Percentiles rank a stretch among this genome's conserved stretches.
phyloP scores from a whole-genome alignment of 371 early-diverging fungal species.

The Parasitella parasitica region DNA sequence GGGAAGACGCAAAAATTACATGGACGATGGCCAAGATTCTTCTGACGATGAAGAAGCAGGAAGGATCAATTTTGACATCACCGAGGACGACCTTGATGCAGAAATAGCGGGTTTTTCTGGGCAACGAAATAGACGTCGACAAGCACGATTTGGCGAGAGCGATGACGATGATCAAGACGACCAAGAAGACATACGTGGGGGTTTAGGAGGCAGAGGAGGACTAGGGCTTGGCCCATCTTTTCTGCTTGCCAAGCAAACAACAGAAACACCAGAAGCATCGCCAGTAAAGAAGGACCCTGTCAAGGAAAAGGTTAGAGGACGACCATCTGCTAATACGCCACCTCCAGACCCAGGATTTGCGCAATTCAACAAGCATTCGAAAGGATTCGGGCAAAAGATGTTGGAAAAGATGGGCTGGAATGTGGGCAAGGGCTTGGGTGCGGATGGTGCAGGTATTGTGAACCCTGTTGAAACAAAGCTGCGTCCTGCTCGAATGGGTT shows the following conservation, averaged over 20 bases:
- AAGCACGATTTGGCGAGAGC: slow-evolving; percentile 11
- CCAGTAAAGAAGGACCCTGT: slow-evolving; percentile 7
- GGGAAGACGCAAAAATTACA: slow-evolving; percentile 42
- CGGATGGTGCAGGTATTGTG: slow-evolving; percentile 79
- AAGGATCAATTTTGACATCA: slow-evolving; percentile 40
- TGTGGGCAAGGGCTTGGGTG: slow-evolving; percentile 74
- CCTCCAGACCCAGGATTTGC: slow-evolving; percentile 72
- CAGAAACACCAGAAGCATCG: neutral
- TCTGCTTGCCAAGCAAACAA: slow-evolving; percentile 10
- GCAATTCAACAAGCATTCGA: slow-evolving; percentile 70
- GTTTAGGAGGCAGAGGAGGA: slow-evolving; percentile 12
- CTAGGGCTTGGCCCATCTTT: slow-evolving; percentile 11
- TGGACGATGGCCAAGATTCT: slow-evolving; percentile 50
- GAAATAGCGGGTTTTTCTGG: slow-evolving; percentile 47
- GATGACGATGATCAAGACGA: slow-evolving; percentile 40
- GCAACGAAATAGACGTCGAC: slow-evolving; percentile 13
- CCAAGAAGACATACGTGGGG: slow-evolving; percentile 27
- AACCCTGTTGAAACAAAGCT: slow-evolving; percentile 86
- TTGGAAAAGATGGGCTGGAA: slow-evolving; percentile 86
- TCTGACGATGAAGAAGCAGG: slow-evolving; percentile 50
- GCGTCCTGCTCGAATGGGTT: slow-evolving; percentile 81
- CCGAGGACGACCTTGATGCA: slow-evolving; percentile 42
- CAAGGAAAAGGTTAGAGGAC: slow-evolving; percentile 4
- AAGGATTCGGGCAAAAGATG: slow-evolving; percentile 77
- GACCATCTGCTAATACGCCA: slow-evolving; percentile 14